These are phyloP conservation scores for Henningerozyma blattae DNA, from an alignment of 805 yeast genomes.

Conservation along the genomic window DNA sequence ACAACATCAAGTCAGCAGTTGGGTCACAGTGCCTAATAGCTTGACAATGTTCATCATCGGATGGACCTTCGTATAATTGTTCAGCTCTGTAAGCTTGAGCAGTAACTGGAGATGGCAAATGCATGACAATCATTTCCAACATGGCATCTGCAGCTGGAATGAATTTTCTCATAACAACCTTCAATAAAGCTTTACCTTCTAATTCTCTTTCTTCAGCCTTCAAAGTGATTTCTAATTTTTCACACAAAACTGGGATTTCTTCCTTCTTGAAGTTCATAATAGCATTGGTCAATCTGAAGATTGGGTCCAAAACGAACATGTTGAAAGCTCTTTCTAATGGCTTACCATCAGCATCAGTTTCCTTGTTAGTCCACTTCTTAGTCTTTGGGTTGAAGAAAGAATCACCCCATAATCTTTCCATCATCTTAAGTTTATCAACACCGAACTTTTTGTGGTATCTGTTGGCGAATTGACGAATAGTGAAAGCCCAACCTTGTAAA, in stretches of 20 bases:
- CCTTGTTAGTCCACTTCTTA: conserved; percentile 97
- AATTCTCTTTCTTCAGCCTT: conserved; percentile 96
- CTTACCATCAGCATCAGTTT: conserved; percentile 91
- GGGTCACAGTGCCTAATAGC: conserved; percentile 99
- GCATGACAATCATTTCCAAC: conserved; percentile 95
- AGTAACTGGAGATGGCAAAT: conserved; percentile 98
- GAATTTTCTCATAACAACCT: conserved; percentile 99
- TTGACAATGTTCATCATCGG: conserved; percentile 77
- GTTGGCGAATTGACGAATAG: conserved; percentile 95
- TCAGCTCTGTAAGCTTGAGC: conserved; percentile 99
- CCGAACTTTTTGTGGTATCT: conserved; percentile 99
- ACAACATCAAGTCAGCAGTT: conserved; percentile 93
- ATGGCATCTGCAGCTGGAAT: conserved; percentile 99
- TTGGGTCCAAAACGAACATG: conserved; percentile 98
- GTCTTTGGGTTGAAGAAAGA: conserved; percentile 99
- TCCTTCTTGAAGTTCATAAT: conserved; percentile 99
- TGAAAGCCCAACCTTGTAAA: conserved; percentile 99
- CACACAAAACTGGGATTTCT: conserved; percentile 82
- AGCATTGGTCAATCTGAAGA: conserved; percentile 92
- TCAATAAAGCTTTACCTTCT: conserved; percentile 97
- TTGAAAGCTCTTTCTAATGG: conserved; percentile 97
- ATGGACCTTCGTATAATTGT: conserved; percentile 97
- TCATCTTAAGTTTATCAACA: conserved; percentile 96
- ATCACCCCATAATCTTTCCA: conserved; percentile 99
- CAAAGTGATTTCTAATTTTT: conserved; percentile 85